Conservation (phyloP, 805 yeast species). For the Candida suzukii region DNA sequence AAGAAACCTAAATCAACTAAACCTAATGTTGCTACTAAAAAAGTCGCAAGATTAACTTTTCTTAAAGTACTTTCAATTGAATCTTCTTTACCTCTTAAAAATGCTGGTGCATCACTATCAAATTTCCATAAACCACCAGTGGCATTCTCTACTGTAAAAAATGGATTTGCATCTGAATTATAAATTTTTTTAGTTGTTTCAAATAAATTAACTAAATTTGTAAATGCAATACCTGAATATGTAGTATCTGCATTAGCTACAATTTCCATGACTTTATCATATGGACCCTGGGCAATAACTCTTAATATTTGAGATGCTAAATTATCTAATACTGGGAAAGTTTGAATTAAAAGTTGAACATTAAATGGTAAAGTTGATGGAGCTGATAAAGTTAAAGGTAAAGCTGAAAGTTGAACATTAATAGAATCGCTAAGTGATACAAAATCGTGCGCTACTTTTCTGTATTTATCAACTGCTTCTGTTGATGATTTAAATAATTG, state of each 20-base stretch:
- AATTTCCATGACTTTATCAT: constrained; percentile 65
- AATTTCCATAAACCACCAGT: constrained; percentile 68
- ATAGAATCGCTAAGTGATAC: constrained; percentile 10
- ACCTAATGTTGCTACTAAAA: constrained; percentile 80
- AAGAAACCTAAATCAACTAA: constrained; percentile 82
- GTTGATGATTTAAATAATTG: constrained; percentile 18
- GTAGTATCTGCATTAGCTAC: constrained; percentile 56
- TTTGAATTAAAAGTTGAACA: constrained; percentile 56
- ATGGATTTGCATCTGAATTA: constrained; percentile 60
- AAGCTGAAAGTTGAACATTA: constrained; percentile 49
- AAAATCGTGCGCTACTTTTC: not conserved
- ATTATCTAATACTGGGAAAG: constrained; percentile 74
- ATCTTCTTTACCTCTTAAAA: constrained; percentile 55
- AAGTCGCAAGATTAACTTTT: constrained; percentile 83
- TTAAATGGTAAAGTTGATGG: constrained; percentile 52
- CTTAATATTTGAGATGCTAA: constrained; percentile 75
- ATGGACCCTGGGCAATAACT: constrained; percentile 64
- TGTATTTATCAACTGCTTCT: constrained; percentile 7
- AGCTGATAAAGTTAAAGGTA: constrained; percentile 53
- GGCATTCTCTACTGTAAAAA: constrained; percentile 59
- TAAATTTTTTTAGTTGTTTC: constrained; percentile 71
- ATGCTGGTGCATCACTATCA: constrained; percentile 49
- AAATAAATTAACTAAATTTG: constrained; percentile 65
- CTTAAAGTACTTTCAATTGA: constrained; percentile 60
- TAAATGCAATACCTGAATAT: constrained; percentile 56